Conservation (phyloP, 2,329 filamentous ascomycete species). For the Neocatenulostroma microsporum region DNA sequence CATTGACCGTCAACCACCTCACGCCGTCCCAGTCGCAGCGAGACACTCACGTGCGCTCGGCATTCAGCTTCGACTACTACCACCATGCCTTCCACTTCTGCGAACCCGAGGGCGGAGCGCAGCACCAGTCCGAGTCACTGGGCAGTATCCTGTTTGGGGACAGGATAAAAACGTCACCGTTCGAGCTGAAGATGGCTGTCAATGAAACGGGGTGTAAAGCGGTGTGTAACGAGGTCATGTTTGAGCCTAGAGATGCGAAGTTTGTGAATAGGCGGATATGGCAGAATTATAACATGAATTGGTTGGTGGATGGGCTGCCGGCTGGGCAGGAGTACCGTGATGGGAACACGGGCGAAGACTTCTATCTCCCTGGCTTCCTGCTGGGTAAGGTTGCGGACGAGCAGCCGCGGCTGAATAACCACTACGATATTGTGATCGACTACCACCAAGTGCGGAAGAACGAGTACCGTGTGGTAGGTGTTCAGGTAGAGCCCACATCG, state of each 20-base stretch:
- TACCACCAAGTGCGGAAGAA: slow-evolving; percentile 72
- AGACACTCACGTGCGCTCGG: slow-evolving; percentile 79
- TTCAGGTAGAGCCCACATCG: slow-evolving; percentile 77
- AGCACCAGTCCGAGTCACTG: slow-evolving; percentile 77
- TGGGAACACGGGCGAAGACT: slow-evolving; percentile 64
- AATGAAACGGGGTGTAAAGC: slow-evolving; percentile 76
- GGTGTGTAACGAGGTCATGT: slow-evolving; percentile 62
- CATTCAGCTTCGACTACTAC: slow-evolving; percentile 96
- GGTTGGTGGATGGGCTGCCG: slow-evolving; percentile 89
- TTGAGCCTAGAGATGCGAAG: slow-evolving; percentile 56
- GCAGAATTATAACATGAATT: slow-evolving; percentile 87
- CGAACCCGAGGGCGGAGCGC: slow-evolving; percentile 63
- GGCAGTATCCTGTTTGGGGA: slow-evolving; percentile 97
- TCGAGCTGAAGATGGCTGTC: slow-evolving; percentile 74
- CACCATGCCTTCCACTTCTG: slow-evolving; percentile 83
- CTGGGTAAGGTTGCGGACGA: slow-evolving; percentile 52
- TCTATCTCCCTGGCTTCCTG: slow-evolving; percentile 87
- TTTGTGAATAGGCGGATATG: slow-evolving; percentile 79
- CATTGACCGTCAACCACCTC: slow-evolving; percentile 86
- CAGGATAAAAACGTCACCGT: slow-evolving; percentile 93
- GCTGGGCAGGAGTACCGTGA: slow-evolving; percentile 79
- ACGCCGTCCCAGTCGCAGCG: slow-evolving; percentile 71
- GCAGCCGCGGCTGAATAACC: slow-evolving; percentile 70
- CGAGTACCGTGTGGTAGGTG: slow-evolving; percentile 82
- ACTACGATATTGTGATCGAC: slow-evolving; percentile 89